A percentile compares a stretch with the other conserved stretches of the same genome.
These are phyloP conservation scores for Colletotrichum sp. DNA, from an alignment of 2,329 filamentous ascomycete genomes.

Conservation along the genomic window DNA sequence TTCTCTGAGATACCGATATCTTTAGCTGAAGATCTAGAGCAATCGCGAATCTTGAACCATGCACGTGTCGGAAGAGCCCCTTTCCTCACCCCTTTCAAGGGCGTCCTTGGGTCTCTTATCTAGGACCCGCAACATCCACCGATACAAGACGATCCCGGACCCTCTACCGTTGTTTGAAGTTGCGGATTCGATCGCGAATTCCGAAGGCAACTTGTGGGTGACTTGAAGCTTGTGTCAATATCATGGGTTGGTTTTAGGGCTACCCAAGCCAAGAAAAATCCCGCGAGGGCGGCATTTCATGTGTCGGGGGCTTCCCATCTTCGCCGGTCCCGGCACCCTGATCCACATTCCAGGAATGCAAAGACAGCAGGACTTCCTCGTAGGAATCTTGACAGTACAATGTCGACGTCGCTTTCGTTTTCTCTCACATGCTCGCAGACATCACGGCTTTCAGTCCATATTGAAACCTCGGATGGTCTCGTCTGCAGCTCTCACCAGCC, in stretches of 20 bases:
- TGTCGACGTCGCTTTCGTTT: neutral
- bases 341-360: neutral
- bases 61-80: neutral
- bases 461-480: neutral
- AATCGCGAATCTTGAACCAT: neutral
- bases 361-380: neutral
- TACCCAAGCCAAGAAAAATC: neutral
- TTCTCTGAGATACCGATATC: neutral
- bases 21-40: neutral
- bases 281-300: neutral
- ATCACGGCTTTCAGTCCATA: neutral
- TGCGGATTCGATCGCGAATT: neutral
- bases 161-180: neutral
- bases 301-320: neutral
- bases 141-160: neutral
- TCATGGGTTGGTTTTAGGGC: neutral
- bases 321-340: neutral
- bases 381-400: neutral
- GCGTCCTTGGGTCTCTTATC: neutral
- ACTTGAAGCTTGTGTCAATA: neutral
- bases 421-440: neutral
- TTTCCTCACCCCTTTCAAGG: neutral
- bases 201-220: neutral
- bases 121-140: neutral
- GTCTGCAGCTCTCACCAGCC: neutral